These are phyloP conservation scores for Tylopilus sp. DNA, from an alignment of 768 basidiomycete genomes.

Conservation along the genomic window DNA sequence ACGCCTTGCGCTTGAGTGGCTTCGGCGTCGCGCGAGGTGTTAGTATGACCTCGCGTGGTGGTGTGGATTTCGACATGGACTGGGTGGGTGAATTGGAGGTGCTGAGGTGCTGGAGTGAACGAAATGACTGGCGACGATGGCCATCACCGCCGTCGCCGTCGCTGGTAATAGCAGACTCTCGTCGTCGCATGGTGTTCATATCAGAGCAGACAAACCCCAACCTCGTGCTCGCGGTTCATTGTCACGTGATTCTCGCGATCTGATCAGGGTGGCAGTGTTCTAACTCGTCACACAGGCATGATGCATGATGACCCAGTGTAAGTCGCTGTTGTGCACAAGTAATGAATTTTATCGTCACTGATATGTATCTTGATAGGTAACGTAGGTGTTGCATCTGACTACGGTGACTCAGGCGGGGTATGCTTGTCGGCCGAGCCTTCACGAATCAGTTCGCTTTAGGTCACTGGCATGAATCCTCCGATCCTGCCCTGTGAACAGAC, in stretches of 20 bases:
- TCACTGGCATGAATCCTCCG: too few relatives aligned
- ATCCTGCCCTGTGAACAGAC: too few relatives aligned
- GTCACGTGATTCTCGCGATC: conserved; percentile 19
- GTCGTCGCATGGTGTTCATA: conserved; percentile 15
- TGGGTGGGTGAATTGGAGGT: conserved; percentile 38
- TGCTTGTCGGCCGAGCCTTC: too few relatives aligned
- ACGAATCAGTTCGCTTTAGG: too few relatives aligned
- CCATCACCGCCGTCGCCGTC: conserved; percentile 1
- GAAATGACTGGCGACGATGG: conserved; percentile 18
- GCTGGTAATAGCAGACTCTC: conserved; percentile 8
- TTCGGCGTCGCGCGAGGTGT: conserved; percentile 31
- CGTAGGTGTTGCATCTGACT: too few relatives aligned
- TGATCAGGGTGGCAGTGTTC: too few relatives aligned
- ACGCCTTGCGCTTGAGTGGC: conserved; percentile 37
- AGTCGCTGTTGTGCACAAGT: too few relatives aligned
- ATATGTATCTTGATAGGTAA: too few relatives aligned
- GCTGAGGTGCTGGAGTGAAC: conserved; percentile 13
- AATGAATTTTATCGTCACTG: too few relatives aligned
- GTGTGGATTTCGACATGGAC: conserved; percentile 56
- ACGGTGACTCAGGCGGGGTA: too few relatives aligned
- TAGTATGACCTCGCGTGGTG: conserved; percentile 60
- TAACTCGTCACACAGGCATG: too few relatives aligned
- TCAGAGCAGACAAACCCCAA: conserved; percentile 7
- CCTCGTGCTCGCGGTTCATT: conserved; percentile 3
- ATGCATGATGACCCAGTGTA: too few relatives aligned